Evolutionary conservation across 148 eudicot genomes (phyloP).

Genomic region (Rhododendron griersonianum): DNA sequence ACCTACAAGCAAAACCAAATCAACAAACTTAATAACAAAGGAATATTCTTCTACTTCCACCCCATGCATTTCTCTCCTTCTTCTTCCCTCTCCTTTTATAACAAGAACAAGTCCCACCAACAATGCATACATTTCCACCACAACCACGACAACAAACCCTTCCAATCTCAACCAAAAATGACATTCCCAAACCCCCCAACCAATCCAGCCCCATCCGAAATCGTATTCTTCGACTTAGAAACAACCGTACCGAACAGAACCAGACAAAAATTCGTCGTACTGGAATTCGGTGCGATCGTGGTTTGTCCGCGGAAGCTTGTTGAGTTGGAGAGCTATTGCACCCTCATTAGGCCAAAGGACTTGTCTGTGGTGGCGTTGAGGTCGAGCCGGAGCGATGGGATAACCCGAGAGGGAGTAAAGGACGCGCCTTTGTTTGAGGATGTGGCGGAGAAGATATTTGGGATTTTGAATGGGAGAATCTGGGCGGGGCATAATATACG

Average conservation of each 20-base stretch:
- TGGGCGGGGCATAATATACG: conserved; percentile 98
- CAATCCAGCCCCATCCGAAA: conserved; percentile 28
- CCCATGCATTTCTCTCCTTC: not conserved
- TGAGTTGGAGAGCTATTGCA: conserved; percentile 76
- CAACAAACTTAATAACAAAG: conserved; percentile 19
- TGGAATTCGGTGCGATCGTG: conserved; percentile 85
- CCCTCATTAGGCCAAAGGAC: conserved; percentile 70
- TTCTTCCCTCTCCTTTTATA: not conserved
- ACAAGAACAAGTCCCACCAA: not conserved
- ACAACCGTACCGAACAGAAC: conserved; percentile 64
- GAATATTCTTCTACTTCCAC: conserved; percentile 34
- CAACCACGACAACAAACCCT: not conserved
- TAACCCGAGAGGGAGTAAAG: conserved; percentile 44
- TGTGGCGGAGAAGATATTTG: conserved; percentile 66
- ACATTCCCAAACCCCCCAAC: conserved; percentile 14
- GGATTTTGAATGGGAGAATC: conserved; percentile 58
- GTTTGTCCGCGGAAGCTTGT: conserved; percentile 69
- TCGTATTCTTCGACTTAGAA: conserved; percentile 89
- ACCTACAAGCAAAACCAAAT: conserved; percentile 53
- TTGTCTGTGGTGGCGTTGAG: conserved; percentile 52
- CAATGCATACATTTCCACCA: not conserved
- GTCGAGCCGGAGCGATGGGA: conserved; percentile 61
- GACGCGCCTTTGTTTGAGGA: conserved; percentile 63
- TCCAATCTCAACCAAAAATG: conserved; percentile 12
- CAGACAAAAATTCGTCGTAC: conserved; percentile 49